phyloP scores from a whole-genome alignment of 139 green algal species.

The Gonium pectorale region DNA sequence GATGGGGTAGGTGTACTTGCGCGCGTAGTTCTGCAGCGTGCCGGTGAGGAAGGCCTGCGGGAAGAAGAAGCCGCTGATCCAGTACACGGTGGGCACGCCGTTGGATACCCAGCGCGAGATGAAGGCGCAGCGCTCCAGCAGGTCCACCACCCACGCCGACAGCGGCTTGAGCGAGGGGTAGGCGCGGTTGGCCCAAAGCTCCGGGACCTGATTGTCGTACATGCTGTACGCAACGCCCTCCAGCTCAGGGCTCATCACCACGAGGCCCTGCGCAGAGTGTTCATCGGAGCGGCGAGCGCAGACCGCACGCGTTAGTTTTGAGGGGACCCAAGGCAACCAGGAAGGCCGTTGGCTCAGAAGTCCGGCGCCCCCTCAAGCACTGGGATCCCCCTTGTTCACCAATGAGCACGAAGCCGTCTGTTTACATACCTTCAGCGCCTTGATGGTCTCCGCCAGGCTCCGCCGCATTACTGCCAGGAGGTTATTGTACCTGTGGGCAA shows the following conservation, averaged over 20 bases:
- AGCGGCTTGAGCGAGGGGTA: constrained; percentile 92
- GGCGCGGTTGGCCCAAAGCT: constrained; percentile 83
- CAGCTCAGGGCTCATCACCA: constrained; percentile 85
- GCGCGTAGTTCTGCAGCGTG: constrained; percentile 89
- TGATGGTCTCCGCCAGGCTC: constrained; percentile 64
- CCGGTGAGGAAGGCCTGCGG: constrained; percentile 90
- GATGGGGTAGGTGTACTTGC: constrained; percentile 82
- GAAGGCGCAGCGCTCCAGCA: constrained; percentile 81
- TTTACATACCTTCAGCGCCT: constrained; percentile 73
- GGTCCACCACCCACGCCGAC: constrained; percentile 80
- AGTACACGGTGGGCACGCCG: constrained; percentile 78
- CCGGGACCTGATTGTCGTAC: constrained; percentile 90
- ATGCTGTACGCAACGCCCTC: constrained; percentile 79
- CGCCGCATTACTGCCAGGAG: constrained; percentile 73
- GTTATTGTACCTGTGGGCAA: constrained; percentile 77
- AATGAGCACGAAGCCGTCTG: too few relatives aligned
- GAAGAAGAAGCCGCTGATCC: constrained; percentile 93
- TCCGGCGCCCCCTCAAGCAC: too few relatives aligned
- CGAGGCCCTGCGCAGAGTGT: constrained; percentile 50
- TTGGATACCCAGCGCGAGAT: constrained; percentile 76
- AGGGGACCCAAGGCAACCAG: too few relatives aligned
- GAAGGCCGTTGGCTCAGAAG: too few relatives aligned
- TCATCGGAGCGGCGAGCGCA: background rate
- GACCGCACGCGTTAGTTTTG: background rate
- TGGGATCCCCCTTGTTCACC: too few relatives aligned